Base-by-base conservation (phyloP, 192 early-diverging fungal genomes). In the Diversispora epigaea region DNA sequence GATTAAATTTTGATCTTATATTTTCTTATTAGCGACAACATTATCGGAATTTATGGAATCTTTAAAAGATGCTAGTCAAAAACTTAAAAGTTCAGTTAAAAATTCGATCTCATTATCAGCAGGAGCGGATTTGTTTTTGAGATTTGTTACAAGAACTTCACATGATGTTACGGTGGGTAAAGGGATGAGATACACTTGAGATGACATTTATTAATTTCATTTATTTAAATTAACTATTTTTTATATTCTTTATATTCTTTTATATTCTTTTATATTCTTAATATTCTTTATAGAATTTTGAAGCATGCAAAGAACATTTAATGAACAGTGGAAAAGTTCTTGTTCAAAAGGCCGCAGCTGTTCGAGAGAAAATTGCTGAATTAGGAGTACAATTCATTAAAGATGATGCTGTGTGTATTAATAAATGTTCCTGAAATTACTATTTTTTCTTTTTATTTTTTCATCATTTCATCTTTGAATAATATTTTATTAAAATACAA, bases 11-110 rank as follows among this genome's bases (percentile, higher is more conserved):
- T 46, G 7, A 40, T 69, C 12, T 45, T 62, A 43, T 54, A 44
- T 12, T 43, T 62, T n/a, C 54, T 40, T 50, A 44, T 15, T 73
- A 91, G 94, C 96, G 14, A 91, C 93, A 11, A 96, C 96, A 3
- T 91, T 93, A 84, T 87, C 89, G 1, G 96, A 98, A 81, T 94
- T 97, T 75, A 89, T 92, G 86, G 85, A 87, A 74, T 91, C 91
- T 47, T 85, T 94, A 40, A 85, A 87, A 56, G 81, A 81, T 14
- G 90, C 91, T 12, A 85, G 88, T 72, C 85, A 87, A 41, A 75
- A 80, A 63, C 87, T 97, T 44, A 90, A 94, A 62, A 68, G 82
- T 6, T 86, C 91, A 15, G 83, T 90, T 44, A 84, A 89, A 75
- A 90, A 91, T 55, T 84, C 91, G 12, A 93, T 95, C 73, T 91